These are phyloP conservation scores for Albatrellus ellisii DNA, from an alignment of 768 basidiomycete genomes.

Conservation along the genomic window DNA sequence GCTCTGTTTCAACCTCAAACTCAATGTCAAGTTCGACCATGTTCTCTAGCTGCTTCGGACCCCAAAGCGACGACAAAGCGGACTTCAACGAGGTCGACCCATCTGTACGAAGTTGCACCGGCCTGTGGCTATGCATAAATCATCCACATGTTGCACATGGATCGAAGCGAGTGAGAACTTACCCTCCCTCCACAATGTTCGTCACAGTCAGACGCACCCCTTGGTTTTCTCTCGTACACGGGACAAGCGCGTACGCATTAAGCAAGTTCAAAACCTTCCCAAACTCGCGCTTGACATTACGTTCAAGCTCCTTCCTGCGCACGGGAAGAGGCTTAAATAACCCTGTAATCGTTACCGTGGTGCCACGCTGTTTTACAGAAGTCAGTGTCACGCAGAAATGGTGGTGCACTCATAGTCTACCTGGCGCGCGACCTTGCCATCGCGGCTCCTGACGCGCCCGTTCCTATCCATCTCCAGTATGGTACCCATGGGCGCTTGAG, in stretches of 20 bases:
- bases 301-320: slow-evolving; percentile 79
- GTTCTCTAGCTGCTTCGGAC: slow-evolving; percentile 64
- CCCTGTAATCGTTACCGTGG: slow-evolving; percentile 58
- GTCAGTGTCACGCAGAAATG: neutral
- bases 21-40: slow-evolving; percentile 59
- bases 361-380: slow-evolving; percentile 54
- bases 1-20: slow-evolving; percentile 60
- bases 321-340: slow-evolving; percentile 82
- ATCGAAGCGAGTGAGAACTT: slow-evolving; percentile 17
- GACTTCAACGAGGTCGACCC: slow-evolving; percentile 49
- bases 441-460: slow-evolving; percentile 42
- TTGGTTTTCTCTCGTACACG: slow-evolving; percentile 41
- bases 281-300: slow-evolving; percentile 84
- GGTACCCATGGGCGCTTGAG: slow-evolving; percentile 67
- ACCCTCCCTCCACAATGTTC: slow-evolving; percentile 65
- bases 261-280: slow-evolving; percentile 72
- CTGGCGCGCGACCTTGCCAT: slow-evolving; percentile 61
- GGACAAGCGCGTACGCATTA: slow-evolving; percentile 82
- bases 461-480: slow-evolving; percentile 57
- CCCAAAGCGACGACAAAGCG: slow-evolving; percentile 72
- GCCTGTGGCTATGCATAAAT: slow-evolving; percentile 34
- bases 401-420: slow-evolving; percentile 24
- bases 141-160: neutral
- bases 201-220: slow-evolving; percentile 65
- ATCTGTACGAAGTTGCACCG: slow-evolving; percentile 58